Evolutionary conservation across 164 flowering plant genomes (phyloP).

Genomic region (Dillenia turbinata): DNA sequence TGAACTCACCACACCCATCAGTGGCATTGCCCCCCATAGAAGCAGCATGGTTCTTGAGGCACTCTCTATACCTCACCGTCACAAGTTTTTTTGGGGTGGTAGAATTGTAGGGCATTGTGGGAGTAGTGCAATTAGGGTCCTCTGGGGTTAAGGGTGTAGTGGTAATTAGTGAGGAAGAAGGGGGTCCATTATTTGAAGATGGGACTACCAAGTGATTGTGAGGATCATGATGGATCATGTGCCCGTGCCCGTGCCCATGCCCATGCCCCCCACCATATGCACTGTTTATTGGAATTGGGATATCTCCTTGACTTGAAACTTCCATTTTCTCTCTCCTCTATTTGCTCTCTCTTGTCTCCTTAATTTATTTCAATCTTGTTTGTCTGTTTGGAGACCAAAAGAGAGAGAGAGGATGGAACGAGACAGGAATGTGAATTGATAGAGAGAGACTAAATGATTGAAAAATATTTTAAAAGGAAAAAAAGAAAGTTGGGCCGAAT

Average conservation of each 20-base stretch:
- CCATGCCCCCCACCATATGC: conserved; percentile 33
- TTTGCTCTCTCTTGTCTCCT: conserved; percentile 6
- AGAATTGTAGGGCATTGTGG: conserved; percentile 19
- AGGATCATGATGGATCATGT: conserved; percentile 47
- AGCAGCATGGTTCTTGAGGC: conserved; percentile 93
- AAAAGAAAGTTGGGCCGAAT: conserved; percentile 6
- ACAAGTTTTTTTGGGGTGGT: conserved; percentile 13
- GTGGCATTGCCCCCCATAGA: conserved; percentile 82
- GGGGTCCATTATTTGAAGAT: conserved; percentile 12
- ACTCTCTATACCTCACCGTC: conserved; percentile 53
- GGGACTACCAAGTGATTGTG: conserved; percentile 35
- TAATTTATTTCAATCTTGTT: conserved; percentile 4
- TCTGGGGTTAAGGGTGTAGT: conserved; percentile 9
- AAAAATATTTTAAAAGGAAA: conserved; percentile 1
- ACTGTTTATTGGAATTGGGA: conserved; percentile 60
- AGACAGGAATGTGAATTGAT: background rate
- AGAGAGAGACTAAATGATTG: conserved; percentile 9
- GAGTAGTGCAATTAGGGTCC: conserved; percentile 1
- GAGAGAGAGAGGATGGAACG: conserved; percentile 14
- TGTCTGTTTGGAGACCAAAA: conserved; percentile 32
- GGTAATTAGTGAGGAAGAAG: conserved; percentile 23
- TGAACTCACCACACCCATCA: conserved; percentile 95
- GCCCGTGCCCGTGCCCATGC: conserved; percentile 37
- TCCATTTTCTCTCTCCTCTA: conserved; percentile 28
- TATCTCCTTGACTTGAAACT: conserved; percentile 46